These are phyloP conservation scores for Euptelea pleiosperma DNA, from an alignment of 164 flowering plant genomes.

Conservation along the genomic window DNA sequence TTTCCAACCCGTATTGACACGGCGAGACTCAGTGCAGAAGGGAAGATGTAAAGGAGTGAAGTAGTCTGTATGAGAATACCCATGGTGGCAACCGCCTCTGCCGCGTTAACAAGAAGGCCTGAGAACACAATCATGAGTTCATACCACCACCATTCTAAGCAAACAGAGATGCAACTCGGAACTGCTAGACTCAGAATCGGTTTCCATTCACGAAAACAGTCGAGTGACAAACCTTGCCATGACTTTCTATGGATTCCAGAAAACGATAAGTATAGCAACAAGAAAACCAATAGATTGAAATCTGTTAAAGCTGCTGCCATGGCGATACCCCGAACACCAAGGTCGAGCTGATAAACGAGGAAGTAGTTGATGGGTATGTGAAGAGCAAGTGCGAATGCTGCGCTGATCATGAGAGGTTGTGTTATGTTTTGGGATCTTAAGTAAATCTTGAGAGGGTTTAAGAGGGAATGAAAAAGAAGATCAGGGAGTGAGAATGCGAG, in stretches of 20 bases:
- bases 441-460: conserved; percentile 50
- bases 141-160: conserved; percentile 90
- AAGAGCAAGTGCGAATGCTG: conserved; percentile 34
- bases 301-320: conserved; percentile 32
- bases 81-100: conserved; percentile 45
- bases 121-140: conserved; percentile 60
- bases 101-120: conserved; percentile 40
- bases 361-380: conserved; percentile 53
- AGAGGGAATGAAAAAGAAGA: conserved; percentile 41
- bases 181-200: conserved; percentile 40
- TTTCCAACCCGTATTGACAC: conserved; percentile 60
- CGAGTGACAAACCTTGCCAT: conserved; percentile 34
- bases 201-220: conserved; percentile 35
- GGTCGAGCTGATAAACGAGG: conserved; percentile 24
- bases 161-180: conserved; percentile 59
- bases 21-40: conserved; percentile 49
- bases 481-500: conserved; percentile 51
- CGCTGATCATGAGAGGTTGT: conserved; percentile 37
- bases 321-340: conserved; percentile 52
- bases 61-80: conserved; percentile 64
- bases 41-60: conserved; percentile 56
- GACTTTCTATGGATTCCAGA: conserved; percentile 28
- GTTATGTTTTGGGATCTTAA: conserved; percentile 52
- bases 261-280: conserved; percentile 31
- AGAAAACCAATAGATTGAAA: conserved; percentile 21